These are phyloP conservation scores for Colletotrichum agaves DNA, from an alignment of 2,329 filamentous ascomycete genomes.

Conservation along the genomic window DNA sequence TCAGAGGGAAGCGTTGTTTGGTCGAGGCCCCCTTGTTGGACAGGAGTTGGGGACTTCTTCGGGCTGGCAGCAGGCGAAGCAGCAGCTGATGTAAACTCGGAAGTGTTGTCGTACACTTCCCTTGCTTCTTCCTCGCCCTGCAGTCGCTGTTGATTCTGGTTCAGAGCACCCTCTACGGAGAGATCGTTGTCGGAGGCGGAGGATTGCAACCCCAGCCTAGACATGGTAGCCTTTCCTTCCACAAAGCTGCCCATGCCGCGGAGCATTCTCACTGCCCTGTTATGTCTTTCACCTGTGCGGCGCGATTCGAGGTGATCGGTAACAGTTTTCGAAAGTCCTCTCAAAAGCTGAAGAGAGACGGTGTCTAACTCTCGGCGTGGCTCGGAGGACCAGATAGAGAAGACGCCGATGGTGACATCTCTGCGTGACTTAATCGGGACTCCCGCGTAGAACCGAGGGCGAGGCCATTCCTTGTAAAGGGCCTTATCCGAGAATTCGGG, in stretches of 20 bases:
- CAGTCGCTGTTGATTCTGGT: slow-evolving; percentile 34
- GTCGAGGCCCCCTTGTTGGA: neutral
- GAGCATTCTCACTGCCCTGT: slow-evolving; percentile 50
- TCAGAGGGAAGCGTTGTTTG: neutral
- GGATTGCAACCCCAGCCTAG: slow-evolving; percentile 33
- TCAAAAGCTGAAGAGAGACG: slow-evolving; percentile 43
- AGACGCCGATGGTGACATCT: slow-evolving; percentile 56
- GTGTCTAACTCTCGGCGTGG: slow-evolving; percentile 43
- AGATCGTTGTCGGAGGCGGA: slow-evolving; percentile 25
- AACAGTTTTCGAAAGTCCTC: slow-evolving; percentile 44
- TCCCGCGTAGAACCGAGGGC: slow-evolving; percentile 52
- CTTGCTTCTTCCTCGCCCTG: slow-evolving; percentile 39
- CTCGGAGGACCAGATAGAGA: slow-evolving; percentile 47
- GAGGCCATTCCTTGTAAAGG: slow-evolving; percentile 40
- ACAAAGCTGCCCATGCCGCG: slow-evolving; percentile 50
- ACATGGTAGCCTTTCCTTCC: slow-evolving; percentile 46
- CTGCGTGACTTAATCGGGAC: slow-evolving; percentile 52
- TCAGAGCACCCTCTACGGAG: slow-evolving; percentile 35
- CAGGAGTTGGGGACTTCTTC: neutral
- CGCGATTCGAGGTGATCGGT: slow-evolving; percentile 50
- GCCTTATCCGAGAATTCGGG: slow-evolving; percentile 44
- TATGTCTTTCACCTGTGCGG: slow-evolving; percentile 42
- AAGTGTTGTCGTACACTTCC: slow-evolving; percentile 40
- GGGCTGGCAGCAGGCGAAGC: neutral
- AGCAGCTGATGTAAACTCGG: neutral